A percentile compares a stretch with the other conserved stretches of the same genome.
Conservation (phyloP, 169 alveolate species). For the Perkinsus marinus region DNA sequence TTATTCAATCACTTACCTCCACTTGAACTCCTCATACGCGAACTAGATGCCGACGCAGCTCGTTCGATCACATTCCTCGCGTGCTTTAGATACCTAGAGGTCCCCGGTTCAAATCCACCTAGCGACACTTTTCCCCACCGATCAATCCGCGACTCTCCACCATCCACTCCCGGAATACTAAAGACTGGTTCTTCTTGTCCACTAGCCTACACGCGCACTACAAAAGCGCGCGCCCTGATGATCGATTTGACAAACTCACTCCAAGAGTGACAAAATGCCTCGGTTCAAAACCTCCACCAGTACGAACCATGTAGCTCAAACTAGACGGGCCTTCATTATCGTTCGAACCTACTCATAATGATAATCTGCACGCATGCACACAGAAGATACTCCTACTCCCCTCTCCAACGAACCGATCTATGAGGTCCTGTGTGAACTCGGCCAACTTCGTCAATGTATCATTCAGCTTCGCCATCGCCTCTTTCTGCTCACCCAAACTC, state of each 20-base stretch:
- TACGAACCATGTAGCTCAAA: not conserved
- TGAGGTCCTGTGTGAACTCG: not conserved
- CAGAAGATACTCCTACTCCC: not conserved
- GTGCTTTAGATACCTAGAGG: not conserved
- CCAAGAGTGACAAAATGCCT: not conserved
- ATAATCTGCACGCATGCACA: not conserved
- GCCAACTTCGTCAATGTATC: not conserved
- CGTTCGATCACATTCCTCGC: not conserved
- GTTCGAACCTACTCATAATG: not conserved
- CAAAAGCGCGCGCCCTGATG: not conserved
- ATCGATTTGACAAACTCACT: not conserved
- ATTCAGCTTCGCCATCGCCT: not conserved
- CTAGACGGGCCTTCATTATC: not conserved
- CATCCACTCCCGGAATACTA: not conserved
- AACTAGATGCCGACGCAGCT: not conserved
- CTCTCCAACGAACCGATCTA: not conserved
- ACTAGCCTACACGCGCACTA: not conserved
- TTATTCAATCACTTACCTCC: not conserved
- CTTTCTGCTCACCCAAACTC: not conserved
- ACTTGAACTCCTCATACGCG: not conserved
- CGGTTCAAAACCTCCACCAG: not conserved
- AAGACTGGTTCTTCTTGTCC: not conserved
- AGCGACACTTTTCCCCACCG: not conserved
- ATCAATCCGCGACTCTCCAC: not conserved
- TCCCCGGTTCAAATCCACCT: not conserved